phyloP scores from a whole-genome alignment of 2,329 filamentous ascomycete species.

The Emmonsiellopsis sp. region DNA sequence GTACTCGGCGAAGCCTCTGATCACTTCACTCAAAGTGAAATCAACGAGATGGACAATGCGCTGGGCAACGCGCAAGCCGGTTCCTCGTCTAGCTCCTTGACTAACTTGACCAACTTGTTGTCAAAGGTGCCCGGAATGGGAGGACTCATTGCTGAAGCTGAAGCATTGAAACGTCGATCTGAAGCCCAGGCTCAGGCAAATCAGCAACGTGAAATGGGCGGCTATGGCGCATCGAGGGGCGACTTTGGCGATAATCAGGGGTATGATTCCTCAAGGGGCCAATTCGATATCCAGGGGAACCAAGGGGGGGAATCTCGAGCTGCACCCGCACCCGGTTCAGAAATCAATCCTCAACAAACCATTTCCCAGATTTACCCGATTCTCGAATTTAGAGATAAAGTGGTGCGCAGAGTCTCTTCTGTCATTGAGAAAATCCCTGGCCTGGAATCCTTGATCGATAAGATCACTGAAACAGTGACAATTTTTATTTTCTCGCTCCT shows the following conservation, averaged over 20 bases:
- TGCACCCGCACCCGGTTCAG: slow-evolving; percentile 17
- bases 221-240: slow-evolving; percentile 16
- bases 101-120: slow-evolving; percentile 63
- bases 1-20: slow-evolving; percentile 69
- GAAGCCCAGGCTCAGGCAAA: slow-evolving; percentile 57
- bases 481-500: slow-evolving; percentile 85
- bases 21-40: slow-evolving; percentile 75
- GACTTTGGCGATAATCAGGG: slow-evolving; percentile 12
- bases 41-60: slow-evolving; percentile 69
- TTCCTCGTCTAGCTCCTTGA: slow-evolving; percentile 36
- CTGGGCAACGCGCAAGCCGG: slow-evolving; percentile 58
- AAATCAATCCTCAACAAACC: slow-evolving; percentile 70
- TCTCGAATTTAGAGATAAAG: slow-evolving; percentile 83
- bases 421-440: slow-evolving; percentile 89
- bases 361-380: slow-evolving; percentile 87
- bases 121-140: slow-evolving; percentile 66
- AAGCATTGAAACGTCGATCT: slow-evolving; percentile 51
- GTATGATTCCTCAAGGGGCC: slow-evolving; percentile 9
- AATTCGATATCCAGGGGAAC: slow-evolving; percentile 13
- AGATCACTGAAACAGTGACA: slow-evolving; percentile 86
- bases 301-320: slow-evolving; percentile 23
- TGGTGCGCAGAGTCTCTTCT: slow-evolving; percentile 76
- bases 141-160: slow-evolving; percentile 58
- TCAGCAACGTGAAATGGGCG: slow-evolving; percentile 26
- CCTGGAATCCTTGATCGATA: slow-evolving; percentile 79